Evolutionary conservation across 768 basidiomycete genomes (phyloP), one percentile per base, ranked within the genome.

Genomic region (Termitomyces sp.): DNA sequence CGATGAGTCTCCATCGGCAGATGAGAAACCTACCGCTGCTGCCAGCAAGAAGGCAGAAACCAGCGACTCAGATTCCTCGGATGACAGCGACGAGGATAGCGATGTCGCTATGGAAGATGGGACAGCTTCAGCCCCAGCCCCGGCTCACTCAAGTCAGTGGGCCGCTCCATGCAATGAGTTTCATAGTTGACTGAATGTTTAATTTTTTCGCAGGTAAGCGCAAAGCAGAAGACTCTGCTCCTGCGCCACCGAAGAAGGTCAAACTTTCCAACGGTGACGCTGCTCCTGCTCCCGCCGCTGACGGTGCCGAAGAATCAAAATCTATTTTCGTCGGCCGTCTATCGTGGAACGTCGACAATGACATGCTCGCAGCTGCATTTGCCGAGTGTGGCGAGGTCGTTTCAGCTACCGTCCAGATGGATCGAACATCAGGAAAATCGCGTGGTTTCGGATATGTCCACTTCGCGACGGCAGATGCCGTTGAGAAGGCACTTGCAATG

Each of bases 341-440:
- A 46, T 95, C 93, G 13, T 99, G 95, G 95, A 92, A 90, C 70
- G 89, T 98, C 61, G 96, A 98, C 77, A 90, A 92, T 69, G 96
- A 98, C 72, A 91, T 93, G 81, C 86, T 98, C 60, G 84, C 88
- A 50, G 81, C 87, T 70, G 96, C 98, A 72, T 98, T 99, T 63
- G 85, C 87, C 33, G 77, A 81, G 54, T 94, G 87, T 65, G 97
- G 97, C 51, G 91, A 95, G 74, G 84, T 99, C 65, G 82, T 85
- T 60, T 85, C 85, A n/a, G 94, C 92, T 6, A 86, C 82, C n/a
- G 93, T 98, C 59, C 88, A 88, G 70, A 84, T 83, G 75, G 91
- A 93, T 64, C 87, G 90, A 58, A 84, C 85, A 62, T 83, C 85
- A 16, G 91, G 91, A 61, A 86, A 82, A 67, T 92, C 92, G 48